Percentiles rank a stretch among this genome's conserved stretches.
phyloP scores from a whole-genome alignment of 495 filamentous ascomycete genomes.

The Lineolata rhizophorae region DNA sequence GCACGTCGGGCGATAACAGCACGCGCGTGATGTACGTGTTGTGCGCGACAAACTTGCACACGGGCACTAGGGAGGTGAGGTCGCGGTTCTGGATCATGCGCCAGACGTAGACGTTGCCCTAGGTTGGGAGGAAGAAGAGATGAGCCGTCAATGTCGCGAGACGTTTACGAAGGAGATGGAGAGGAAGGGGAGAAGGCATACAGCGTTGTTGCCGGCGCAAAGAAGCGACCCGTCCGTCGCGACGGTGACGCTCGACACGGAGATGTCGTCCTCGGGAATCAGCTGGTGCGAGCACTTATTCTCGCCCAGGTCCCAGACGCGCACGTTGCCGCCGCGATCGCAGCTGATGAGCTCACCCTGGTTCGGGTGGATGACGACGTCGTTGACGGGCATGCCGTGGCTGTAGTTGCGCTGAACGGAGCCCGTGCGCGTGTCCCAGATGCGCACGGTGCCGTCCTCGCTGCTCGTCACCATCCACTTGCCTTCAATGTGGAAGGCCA shows the following conservation, averaged over 20 bases:
- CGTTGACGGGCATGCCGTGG: conserved; percentile 73
- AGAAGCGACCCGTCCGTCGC: conserved; percentile 84
- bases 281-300: conserved; percentile 93
- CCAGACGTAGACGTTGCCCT: conserved; percentile 98
- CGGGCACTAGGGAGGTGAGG: conserved; percentile 66
- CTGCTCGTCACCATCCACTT: conserved; percentile 99
- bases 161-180: background rate
- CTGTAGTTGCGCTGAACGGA: conserved; percentile 79
- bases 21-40: conserved; percentile 87
- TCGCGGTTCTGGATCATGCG: conserved; percentile 67
- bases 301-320: conserved; percentile 91
- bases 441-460: conserved; percentile 93
- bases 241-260: conserved; percentile 82
- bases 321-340: conserved; percentile 77
- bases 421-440: conserved; percentile 88
- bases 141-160: too few species aligned
- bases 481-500: conserved; percentile 93
- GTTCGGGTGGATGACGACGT: conserved; percentile 95
- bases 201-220: conserved; percentile 86
- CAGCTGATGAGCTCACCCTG: conserved; percentile 95
- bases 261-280: conserved; percentile 87
- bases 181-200: conserved; percentile 19
- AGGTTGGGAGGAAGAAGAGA: too few species aligned
- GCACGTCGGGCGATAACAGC: conserved; percentile 88
- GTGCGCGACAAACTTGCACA: conserved; percentile 85